phyloP scores from a whole-genome alignment of 306 rosid genomes.

The Parietaria judaica region DNA sequence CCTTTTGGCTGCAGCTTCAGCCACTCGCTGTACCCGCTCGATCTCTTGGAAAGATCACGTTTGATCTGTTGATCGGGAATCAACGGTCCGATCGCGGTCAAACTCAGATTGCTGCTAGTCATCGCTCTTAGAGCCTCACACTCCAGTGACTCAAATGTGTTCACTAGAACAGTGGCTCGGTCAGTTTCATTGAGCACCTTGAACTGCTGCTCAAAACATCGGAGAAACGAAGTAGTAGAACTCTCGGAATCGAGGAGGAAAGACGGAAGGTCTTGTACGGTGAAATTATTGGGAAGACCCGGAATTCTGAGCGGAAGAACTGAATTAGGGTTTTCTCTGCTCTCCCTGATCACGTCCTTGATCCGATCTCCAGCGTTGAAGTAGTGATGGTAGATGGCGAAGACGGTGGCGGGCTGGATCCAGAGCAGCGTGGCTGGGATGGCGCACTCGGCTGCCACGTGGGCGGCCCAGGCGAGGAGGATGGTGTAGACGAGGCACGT shows the following conservation, averaged over 20 bases:
- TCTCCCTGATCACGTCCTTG: neutral
- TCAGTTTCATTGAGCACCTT: neutral
- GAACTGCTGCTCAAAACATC: neutral
- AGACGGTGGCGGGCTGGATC: constrained; percentile 24
- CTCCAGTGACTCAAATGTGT: constrained; percentile 27
- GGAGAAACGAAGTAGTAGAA: neutral
- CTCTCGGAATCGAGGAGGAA: neutral
- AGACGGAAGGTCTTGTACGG: constrained; percentile 13
- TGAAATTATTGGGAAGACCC: constrained; percentile 11
- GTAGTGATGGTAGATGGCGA: constrained; percentile 25
- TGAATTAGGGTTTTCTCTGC: neutral
- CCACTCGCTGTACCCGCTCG: constrained; percentile 33
- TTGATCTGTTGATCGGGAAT: constrained; percentile 39
- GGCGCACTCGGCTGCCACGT: neutral
- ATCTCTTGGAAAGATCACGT: constrained; percentile 22
- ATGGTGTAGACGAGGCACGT: neutral
- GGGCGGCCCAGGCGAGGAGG: neutral
- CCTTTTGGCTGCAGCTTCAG: constrained; percentile 32
- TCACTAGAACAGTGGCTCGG: neutral
- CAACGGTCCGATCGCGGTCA: constrained; percentile 52
- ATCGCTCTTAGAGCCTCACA: constrained; percentile 11
- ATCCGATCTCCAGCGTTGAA: constrained; percentile 17
- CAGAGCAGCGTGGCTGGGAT: neutral
- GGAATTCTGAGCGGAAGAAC: neutral
- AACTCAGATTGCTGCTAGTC: neutral